Evolutionary conservation across 192 early-diverging fungal species (phyloP), one percentile per base, ranked within the genome.

Genomic region (Podila clonocystis): DNA sequence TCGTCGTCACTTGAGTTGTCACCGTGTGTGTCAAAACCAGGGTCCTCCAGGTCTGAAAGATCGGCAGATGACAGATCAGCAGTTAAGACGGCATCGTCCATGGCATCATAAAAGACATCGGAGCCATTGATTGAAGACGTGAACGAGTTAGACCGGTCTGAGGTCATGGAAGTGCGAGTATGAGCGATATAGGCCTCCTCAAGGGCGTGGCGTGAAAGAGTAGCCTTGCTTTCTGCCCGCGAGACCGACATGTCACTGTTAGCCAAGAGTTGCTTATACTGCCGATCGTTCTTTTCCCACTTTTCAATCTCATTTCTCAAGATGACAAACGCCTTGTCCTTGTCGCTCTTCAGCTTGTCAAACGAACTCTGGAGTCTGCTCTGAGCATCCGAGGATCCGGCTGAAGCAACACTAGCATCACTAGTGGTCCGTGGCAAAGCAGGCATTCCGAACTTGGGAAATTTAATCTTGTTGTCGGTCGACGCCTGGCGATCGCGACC

Each of bases 31-130:
- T 84, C 82, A 24, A 86, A 89, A 36, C 74, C 82, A 58, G 72
- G 73, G 9, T 63, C 84, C 55, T 87, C 88, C 17, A 84, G 83
- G 62, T 91, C 88, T 48, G 79, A 82, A 26, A 78, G 57, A 19
- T 87, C 89, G 50, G 85, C 85, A 6, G 67, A 64, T 22, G 69
- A 69, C 8, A 79, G 57, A 50, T 86, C 86, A 26, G 74, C 72
- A 19, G 77, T 87, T 36, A 89, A 68, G 9, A 84, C 83, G 22
- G 84, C 71, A 66, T 91, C 91, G 57, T 90, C 90, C 2, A 68
- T 68, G 20, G 94, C 94, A 79, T 95, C 94, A 82, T 87, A 95
- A 70, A 92, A 95, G 55, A 89, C 45, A 50, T 90, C 87, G 0
- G 85, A 86, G 48, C 69, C 75, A 24, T 63, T 60, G 20, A 72